Conservation (phyloP, 495 filamentous ascomycete species). For the Trichocladium antarcticum region DNA sequence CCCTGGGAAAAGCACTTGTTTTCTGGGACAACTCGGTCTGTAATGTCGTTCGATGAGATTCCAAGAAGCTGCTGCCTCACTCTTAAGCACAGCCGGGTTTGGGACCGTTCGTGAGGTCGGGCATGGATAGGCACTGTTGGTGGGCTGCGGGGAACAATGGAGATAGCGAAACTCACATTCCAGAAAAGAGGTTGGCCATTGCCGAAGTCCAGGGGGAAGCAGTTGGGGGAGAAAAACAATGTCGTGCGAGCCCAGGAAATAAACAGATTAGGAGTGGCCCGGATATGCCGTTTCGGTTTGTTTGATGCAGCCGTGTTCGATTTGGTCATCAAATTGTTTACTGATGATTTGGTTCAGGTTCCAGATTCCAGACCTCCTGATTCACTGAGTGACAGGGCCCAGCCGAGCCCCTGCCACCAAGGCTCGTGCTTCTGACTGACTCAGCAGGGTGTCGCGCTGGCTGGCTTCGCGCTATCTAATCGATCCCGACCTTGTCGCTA, state of each 20-base stretch:
- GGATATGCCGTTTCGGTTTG: not conserved
- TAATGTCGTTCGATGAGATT: not conserved
- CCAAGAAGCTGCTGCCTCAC: constrained; percentile 10
- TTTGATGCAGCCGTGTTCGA: not conserved
- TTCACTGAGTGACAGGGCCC: no score
- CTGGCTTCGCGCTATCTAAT: not conserved
- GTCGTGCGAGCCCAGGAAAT: not conserved
- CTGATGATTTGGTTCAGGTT: constrained; percentile 8
- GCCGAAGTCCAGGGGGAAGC: constrained; percentile 15
- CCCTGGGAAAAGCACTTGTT: not conserved
- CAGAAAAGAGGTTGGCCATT: constrained; percentile 71
- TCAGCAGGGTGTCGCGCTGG: not conserved
- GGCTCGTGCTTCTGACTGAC: no score
- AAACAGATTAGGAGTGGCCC: not conserved
- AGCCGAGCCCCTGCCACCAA: no score
- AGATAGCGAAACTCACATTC: constrained; percentile 51
- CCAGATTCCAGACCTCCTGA: constrained; percentile 7
- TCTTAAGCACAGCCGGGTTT: not conserved
- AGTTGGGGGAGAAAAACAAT: not conserved
- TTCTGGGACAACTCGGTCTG: not conserved
- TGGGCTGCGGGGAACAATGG: constrained; percentile 8
- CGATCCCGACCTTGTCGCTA: not conserved
- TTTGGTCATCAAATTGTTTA: constrained; percentile 4
- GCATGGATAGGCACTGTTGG: not conserved
- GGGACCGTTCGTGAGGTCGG: not conserved